Percentiles rank a stretch among this genome's conserved stretches.
These are phyloP conservation scores for Luffa aegyptiaca DNA, from an alignment of 306 rosid species.

Conservation along the genomic window DNA sequence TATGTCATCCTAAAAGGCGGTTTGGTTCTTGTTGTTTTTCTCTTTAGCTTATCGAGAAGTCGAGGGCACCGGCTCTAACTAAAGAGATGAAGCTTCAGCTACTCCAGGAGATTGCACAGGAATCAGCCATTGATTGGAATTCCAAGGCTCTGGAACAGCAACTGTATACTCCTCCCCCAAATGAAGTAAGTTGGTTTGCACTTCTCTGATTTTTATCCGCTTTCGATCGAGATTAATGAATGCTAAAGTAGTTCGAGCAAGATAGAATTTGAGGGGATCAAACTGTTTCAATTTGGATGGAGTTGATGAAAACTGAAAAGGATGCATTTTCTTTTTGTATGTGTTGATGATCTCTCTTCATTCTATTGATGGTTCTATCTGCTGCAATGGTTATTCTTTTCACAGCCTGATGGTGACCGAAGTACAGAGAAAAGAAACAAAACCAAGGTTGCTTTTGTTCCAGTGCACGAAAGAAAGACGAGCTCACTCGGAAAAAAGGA, in stretches of 20 bases:
- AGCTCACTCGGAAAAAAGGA: conserved; percentile 14
- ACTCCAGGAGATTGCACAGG: conserved; percentile 55
- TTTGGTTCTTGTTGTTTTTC: conserved; percentile 5
- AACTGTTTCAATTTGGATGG: not conserved
- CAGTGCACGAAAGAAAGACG: conserved; percentile 11
- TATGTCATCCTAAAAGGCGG: not conserved
- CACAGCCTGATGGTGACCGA: not conserved
- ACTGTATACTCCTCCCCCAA: conserved; percentile 25
- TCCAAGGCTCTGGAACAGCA: conserved; percentile 41
- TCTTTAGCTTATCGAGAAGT: conserved; percentile 45
- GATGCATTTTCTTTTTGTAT: not conserved
- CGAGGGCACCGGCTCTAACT: conserved; percentile 26
- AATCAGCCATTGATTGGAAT: conserved; percentile 57
- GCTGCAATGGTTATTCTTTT: not conserved
- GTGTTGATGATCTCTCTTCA: not conserved
- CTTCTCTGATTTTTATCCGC: not conserved
- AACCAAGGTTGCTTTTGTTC: not conserved
- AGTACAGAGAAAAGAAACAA: not conserved
- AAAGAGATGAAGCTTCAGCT: conserved; percentile 54
- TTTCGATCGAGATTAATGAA: not conserved
- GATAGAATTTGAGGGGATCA: not conserved
- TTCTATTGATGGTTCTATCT: not conserved
- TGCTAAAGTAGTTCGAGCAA: not conserved
- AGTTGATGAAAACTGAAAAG: not conserved
- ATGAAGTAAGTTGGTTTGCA: conserved; percentile 16